Conservation (phyloP, 139 green algal genomes). For the Pseudopediastrum boryanum region DNA sequence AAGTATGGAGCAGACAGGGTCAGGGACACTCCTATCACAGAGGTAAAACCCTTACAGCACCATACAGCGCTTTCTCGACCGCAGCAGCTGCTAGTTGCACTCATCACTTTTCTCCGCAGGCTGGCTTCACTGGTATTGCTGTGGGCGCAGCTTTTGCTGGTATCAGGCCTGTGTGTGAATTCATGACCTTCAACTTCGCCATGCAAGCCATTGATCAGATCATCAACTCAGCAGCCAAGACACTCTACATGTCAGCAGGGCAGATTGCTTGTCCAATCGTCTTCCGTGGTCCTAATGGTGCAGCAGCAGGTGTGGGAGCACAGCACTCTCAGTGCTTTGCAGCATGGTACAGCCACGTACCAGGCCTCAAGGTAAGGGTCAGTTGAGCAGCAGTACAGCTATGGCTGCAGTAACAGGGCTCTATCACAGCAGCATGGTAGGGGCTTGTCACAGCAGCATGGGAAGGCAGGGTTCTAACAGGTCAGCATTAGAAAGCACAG, state of each 20-base stretch:
- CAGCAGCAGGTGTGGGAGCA: constrained; percentile 93
- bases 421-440: no score
- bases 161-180: constrained; percentile 94
- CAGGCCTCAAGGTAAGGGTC: constrained; percentile 93
- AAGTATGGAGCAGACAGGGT: constrained; percentile 96
- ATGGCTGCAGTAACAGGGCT: no score
- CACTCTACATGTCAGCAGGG: constrained; percentile 98
- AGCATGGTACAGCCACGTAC: constrained; percentile 93
- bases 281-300: constrained; percentile 97
- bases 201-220: constrained; percentile 99
- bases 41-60: constrained; percentile 60
- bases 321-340: constrained; percentile 99
- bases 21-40: constrained; percentile 98
- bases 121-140: constrained; percentile 96
- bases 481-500: no score
- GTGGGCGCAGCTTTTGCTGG: constrained; percentile 93
- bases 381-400: no score
- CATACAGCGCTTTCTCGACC: background rate
- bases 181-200: constrained; percentile 99
- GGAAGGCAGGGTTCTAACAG: no score
- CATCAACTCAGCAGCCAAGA: constrained; percentile 98
- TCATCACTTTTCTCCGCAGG: no score
- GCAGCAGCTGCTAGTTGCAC: no score
- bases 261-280: constrained; percentile 94
- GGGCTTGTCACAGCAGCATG: no score